These are phyloP conservation scores for Capsicum pubescens DNA, from an alignment of 257 asterid species.

Conservation along the genomic window DNA sequence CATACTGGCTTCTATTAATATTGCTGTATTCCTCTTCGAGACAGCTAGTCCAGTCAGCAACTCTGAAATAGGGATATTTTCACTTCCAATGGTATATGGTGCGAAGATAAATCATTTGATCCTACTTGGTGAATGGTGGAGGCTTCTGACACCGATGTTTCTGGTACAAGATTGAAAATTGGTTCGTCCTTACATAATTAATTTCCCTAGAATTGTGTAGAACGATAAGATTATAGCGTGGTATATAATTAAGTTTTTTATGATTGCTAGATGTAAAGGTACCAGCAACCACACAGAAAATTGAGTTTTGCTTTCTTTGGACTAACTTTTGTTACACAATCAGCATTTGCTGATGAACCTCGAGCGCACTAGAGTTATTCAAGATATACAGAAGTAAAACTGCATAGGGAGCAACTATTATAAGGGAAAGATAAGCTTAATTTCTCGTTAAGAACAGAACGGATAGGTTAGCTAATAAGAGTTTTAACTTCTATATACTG, in stretches of 20 bases:
- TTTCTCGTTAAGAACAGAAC: neutral
- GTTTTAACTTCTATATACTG: neutral
- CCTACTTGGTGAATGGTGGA: slow-evolving; percentile 91
- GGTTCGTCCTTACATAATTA: slow-evolving; percentile 67
- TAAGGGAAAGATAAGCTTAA: neutral
- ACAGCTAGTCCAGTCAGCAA: slow-evolving; percentile 77
- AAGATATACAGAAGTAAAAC: neutral
- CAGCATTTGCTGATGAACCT: neutral
- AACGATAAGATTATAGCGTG: neutral
- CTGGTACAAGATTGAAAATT: slow-evolving; percentile 81
- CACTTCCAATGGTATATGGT: slow-evolving; percentile 76
- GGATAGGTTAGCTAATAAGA: neutral
- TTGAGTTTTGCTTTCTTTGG: neutral
- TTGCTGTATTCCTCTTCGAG: slow-evolving; percentile 84
- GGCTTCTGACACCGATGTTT: slow-evolving; percentile 90
- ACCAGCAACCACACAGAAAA: neutral
- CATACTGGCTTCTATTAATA: slow-evolving; percentile 64
- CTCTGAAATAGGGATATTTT: slow-evolving; percentile 58
- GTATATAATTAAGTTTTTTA: neutral
- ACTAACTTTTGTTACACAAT: neutral
- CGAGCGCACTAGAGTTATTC: neutral
- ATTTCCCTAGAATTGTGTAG: neutral
- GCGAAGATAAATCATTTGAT: slow-evolving; percentile 84
- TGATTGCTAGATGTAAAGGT: neutral
- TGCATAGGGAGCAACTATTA: neutral